Evolutionary conservation across 768 basidiomycete genomes (phyloP).

Genomic region (Sporobolomyces roseus): DNA sequence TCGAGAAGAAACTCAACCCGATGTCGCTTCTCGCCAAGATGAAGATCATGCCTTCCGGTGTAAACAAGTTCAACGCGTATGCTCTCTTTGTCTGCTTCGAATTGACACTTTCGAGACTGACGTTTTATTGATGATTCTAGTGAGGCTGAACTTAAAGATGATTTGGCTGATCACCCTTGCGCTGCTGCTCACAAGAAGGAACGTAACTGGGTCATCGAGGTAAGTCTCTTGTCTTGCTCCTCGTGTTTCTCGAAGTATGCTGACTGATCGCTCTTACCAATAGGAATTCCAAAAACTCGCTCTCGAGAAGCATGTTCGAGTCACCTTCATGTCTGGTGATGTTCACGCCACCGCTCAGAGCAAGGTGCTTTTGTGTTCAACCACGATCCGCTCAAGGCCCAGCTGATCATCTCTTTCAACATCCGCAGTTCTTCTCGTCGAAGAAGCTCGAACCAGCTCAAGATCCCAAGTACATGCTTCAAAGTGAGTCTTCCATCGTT

Average conservation of each 20-base stretch:
- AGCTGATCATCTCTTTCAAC: background rate
- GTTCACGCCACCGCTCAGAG: conserved; percentile 74
- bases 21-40: conserved; percentile 67
- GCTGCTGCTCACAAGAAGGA: conserved; percentile 60
- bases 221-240: background rate
- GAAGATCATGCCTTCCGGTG: conserved; percentile 51
- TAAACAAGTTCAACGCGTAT: conserved; percentile 86
- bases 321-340: conserved; percentile 87
- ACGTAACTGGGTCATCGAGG: conserved; percentile 77
- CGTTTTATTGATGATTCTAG: conserved; percentile 26
- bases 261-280: conserved; percentile 34
- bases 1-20: conserved; percentile 72
- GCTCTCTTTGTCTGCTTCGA: background rate
- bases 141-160: conserved; percentile 81
- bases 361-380: conserved; percentile 53
- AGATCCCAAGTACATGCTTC: conserved; percentile 87
- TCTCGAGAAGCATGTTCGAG: conserved; percentile 59
- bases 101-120: background rate
- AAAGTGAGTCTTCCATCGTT: conserved; percentile 50
- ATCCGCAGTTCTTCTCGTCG: conserved; percentile 43
- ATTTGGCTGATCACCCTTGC: conserved; percentile 55
- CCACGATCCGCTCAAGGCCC: background rate
- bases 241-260: background rate
- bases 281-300: conserved; percentile 68
- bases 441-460: conserved; percentile 55